Conservation (phyloP, 2,329 filamentous ascomycete species). For the Dichotomopilus funicola region DNA sequence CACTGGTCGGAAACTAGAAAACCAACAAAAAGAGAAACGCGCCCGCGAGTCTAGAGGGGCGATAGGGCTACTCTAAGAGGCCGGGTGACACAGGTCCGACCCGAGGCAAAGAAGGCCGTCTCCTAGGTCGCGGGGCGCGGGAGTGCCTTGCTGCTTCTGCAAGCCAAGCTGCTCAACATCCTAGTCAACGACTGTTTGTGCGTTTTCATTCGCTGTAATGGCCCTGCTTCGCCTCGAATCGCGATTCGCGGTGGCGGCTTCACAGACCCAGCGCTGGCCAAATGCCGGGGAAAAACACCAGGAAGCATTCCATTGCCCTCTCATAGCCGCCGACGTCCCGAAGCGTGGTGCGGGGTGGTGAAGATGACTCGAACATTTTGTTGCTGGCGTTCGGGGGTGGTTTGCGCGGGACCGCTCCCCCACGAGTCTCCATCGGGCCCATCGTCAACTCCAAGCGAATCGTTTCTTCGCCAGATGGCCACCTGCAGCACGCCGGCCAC, state of each 20-base stretch:
- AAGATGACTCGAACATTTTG: no score
- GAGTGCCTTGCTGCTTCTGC: constrained; percentile 24
- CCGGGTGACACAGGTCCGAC: neutral
- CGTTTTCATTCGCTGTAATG: constrained; percentile 20
- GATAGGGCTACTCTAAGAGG: constrained; percentile 2
- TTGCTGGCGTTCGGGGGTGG: no score
- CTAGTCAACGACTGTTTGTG: constrained; percentile 12
- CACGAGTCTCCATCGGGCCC: no score
- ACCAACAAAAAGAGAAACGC: no score
- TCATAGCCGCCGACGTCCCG: constrained; percentile 11
- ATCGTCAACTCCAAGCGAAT: no score
- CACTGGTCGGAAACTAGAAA: no score
- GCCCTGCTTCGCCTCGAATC: constrained; percentile 23
- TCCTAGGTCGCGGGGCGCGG: constrained; percentile 8
- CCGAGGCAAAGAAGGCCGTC: constrained; percentile 5
- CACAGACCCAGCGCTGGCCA: constrained; percentile 5
- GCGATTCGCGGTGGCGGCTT: constrained; percentile 14
- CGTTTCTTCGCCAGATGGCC: no score
- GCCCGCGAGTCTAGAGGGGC: neutral
- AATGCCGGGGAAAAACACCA: neutral
- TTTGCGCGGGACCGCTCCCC: no score
- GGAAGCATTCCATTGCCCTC: neutral
- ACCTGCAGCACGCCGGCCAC: no score
- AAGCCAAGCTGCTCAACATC: constrained; percentile 12
- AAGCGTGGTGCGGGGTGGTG: neutral